Evolutionary conservation across 1,284 basidiomycete genomes (phyloP), one percentile per base, ranked within the genome.

Genomic region (Takashimella tepidaria): DNA sequence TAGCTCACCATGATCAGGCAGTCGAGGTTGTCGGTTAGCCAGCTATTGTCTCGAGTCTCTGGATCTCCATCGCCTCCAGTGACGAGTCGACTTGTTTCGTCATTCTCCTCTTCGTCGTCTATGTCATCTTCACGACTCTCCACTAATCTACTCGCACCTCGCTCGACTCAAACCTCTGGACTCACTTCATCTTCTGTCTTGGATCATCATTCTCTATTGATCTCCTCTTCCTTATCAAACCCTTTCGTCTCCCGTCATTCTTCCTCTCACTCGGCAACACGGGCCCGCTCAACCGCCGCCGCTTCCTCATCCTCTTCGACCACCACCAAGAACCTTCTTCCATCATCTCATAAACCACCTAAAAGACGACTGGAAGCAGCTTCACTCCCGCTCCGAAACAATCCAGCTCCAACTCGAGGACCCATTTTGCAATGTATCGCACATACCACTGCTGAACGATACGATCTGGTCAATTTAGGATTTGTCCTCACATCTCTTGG

Each of bases 371-470:
- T 75, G n/a, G 72, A 74, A 57, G 73, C 73, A 16, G 72, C 71
- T 8, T 75, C 73, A 10, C 67, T 68, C 52, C 72, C 73, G 12
- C 60, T 76, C 11, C 64, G 74, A 41, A 71, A 71, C 51, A 69
- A 66, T 20, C 63, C 69, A 0, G 68, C 72, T 1, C 63, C 62
- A 16, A 73, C 72, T 3, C 66, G 74, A 10, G 73, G 74, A n/a
- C 74, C 74, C 1, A 66, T 74, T 11, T 57, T 75, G 25, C 69
- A 72, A 46, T 75, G 73, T 53, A 70, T 76, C 37, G 73, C 74
- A n/a, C 74, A 76, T 58, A 74, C 74, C 2, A 74, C 73, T 0
- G 74, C 74, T 0, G 74, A 74, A 50, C 58, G 64, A 45, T 76
- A 75, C 52, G 70, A 76, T 51, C 64, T 76, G 8, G 49, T 63